Percentiles rank a stretch among this genome's conserved stretches.
These are phyloP conservation scores for Cordyceps fumosorosea DNA, from an alignment of 2,329 filamentous ascomycete species.

Conservation along the genomic window DNA sequence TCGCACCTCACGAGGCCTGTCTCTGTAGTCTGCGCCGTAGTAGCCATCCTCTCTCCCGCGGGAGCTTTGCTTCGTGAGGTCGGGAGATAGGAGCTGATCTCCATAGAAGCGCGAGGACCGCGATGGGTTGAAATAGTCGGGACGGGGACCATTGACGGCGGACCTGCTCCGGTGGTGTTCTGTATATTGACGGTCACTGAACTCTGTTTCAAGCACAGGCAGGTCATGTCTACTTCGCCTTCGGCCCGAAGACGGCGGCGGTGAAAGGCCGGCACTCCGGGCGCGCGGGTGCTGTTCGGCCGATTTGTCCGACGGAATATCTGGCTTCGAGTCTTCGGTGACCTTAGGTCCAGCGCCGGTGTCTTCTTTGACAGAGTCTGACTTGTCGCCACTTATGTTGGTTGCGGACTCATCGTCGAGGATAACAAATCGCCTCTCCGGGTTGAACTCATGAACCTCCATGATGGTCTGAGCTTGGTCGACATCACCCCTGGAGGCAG, in stretches of 20 bases:
- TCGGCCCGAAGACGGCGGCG: conserved; percentile 17
- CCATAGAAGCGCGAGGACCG: conserved; percentile 23
- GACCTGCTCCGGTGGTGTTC: conserved; percentile 32
- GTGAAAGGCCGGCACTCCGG: conserved; percentile 15
- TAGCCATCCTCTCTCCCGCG: conserved; percentile 38
- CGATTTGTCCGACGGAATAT: neutral
- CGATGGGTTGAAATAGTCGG: conserved; percentile 26
- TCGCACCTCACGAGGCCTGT: conserved; percentile 7
- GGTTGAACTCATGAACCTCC: conserved; percentile 52
- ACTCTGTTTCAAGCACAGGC: conserved; percentile 38
- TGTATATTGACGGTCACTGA: conserved; percentile 21
- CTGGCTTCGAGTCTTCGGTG: neutral
- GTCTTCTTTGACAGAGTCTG: conserved; percentile 26
- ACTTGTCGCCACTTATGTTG: conserved; percentile 8
- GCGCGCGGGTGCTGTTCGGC: neutral
- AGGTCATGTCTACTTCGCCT: conserved; percentile 33
- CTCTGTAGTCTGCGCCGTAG: conserved; percentile 17
- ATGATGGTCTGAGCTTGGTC: conserved; percentile 64
- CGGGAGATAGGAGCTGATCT: conserved; percentile 35
- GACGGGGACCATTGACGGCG: conserved; percentile 24
- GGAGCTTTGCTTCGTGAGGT: conserved; percentile 34
- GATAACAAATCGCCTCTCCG: conserved; percentile 60
- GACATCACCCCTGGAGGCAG: conserved; percentile 53
- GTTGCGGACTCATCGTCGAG: conserved; percentile 30
- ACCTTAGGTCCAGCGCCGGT: conserved; percentile 11